Conservation (phyloP, 805 yeast genomes). For the Metschnikowia similis region DNA sequence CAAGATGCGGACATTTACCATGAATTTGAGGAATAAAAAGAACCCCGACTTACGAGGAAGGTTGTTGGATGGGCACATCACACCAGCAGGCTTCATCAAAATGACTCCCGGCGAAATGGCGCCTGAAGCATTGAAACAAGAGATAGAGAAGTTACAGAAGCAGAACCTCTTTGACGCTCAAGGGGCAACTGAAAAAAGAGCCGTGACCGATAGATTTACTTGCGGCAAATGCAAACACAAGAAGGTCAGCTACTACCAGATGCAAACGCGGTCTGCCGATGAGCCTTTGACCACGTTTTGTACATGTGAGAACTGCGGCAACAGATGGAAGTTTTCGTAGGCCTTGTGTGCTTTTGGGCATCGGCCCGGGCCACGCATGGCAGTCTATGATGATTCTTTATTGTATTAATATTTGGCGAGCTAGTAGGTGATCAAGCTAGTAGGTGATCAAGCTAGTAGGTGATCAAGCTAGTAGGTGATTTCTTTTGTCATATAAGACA, state of each 20-base stretch:
- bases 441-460: no score
- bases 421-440: slow-evolving; percentile 9
- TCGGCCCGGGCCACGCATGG: not conserved
- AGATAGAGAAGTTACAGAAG: slow-evolving; percentile 78
- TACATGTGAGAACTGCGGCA: slow-evolving; percentile 96
- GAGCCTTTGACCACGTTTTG: slow-evolving; percentile 98
- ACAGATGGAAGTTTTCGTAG: slow-evolving; percentile 94
- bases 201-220: slow-evolving; percentile 92
- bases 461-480: slow-evolving; percentile 8
- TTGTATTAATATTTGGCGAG: slow-evolving; percentile 1
- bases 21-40: slow-evolving; percentile 83
- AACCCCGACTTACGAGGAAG: slow-evolving; percentile 79
- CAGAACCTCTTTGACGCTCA: slow-evolving; percentile 94
- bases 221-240: slow-evolving; percentile 98
- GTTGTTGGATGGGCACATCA: slow-evolving; percentile 62
- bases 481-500: slow-evolving; percentile 48
- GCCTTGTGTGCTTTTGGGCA: not conserved
- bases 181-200: slow-evolving; percentile 94
- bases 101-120: slow-evolving; percentile 97
- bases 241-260: slow-evolving; percentile 93
- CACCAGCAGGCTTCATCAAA: slow-evolving; percentile 59
- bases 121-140: slow-evolving; percentile 82
- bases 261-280: slow-evolving; percentile 98
- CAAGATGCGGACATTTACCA: slow-evolving; percentile 79
- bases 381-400: not conserved